These are phyloP conservation scores for Ophiognomonia clavigignenti-juglandacearum DNA, from an alignment of 2,329 filamentous ascomycete genomes.

Conservation along the genomic window DNA sequence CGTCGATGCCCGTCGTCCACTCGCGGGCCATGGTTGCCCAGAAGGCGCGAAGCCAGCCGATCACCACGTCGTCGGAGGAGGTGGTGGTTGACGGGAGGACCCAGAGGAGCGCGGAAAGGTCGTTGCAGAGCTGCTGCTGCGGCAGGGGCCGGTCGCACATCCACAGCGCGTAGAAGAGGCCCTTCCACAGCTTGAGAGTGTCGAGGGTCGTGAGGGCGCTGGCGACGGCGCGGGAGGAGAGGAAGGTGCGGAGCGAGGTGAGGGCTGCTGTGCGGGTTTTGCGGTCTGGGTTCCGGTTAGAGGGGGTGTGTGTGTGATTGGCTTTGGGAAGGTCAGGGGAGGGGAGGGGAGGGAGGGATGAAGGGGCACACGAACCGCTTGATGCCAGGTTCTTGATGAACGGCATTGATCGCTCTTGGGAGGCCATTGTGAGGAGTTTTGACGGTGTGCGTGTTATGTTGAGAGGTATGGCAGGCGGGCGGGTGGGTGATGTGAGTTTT, in stretches of 20 bases:
- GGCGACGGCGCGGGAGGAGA: conserved; percentile 51
- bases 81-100: no score
- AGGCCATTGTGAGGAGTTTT: conserved; percentile 28
- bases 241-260: conserved; percentile 70
- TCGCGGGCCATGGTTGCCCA: conserved; percentile 67
- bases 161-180: conserved; percentile 89
- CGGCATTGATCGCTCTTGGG: conserved; percentile 51
- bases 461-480: neutral
- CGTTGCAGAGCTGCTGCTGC: conserved; percentile 76
- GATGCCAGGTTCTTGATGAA: conserved; percentile 83
- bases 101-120: conserved; percentile 68
- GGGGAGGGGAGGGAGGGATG: conserved; percentile 4
- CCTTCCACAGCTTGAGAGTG: conserved; percentile 87
- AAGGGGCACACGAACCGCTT: conserved; percentile 58
- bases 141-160: conserved; percentile 87
- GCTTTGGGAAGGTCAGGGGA: neutral
- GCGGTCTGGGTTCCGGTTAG: conserved; percentile 59
- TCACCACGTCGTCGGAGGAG: conserved; percentile 31
- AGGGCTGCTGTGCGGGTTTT: conserved; percentile 74
- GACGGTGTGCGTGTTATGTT: no score
- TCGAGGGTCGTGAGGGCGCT: conserved; percentile 62
- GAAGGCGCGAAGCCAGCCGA: conserved; percentile 57
- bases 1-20: conserved; percentile 63
- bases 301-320: neutral
- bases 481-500: neutral